Evolutionary conservation across 768 basidiomycete genomes (phyloP), one percentile per base, ranked within the genome.

Genomic region (Agrocybe praecox): DNA sequence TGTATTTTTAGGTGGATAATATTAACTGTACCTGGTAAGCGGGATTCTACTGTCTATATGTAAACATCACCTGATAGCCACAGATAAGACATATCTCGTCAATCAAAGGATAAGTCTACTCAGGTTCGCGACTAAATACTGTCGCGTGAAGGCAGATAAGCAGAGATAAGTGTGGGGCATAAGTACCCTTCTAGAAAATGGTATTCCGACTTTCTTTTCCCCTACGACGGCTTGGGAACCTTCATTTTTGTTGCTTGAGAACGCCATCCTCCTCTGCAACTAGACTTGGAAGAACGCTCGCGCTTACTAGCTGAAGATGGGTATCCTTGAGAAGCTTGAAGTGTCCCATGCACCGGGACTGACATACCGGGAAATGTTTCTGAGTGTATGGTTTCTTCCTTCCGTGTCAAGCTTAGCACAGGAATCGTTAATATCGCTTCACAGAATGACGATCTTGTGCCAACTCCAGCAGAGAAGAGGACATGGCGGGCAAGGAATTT

Each of bases 371-470:
- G 76, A 89, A 66, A 71, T 84, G 51, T 85, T 88, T 68, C 74
- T 90, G 63, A 77, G 78, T 53, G 85, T 87, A 56, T 57, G 79
- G 55, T 22, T 17, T 43, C n/a, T 53, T 52, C 24, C 55, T 36
- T 15, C 55, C 51, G 7, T 48, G 17, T 45, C 33, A 45, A 40
- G 36, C 29, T 42, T 34, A 3, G 33, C 32, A 18, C 46, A 24
- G 49, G 63, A 44, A 61, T 43, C 49, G 23, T 46, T 62, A 50
- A 46, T 57, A n/a, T 33, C 33, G 51, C 15, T 61, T 54, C 32
- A 12, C 61, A 89, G 87, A 89, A 88, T 59, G 82, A 89, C 55
- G 89, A 92, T 68, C 74, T 91, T 32, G 72, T 80, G 19, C 90
- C 90, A n/a, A 88, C 90, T 2, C 75, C 79, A 11, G 74, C 79